Base-by-base conservation (phyloP, 352 stramenopile species). In the Phytopythium chamaehyphon region DNA sequence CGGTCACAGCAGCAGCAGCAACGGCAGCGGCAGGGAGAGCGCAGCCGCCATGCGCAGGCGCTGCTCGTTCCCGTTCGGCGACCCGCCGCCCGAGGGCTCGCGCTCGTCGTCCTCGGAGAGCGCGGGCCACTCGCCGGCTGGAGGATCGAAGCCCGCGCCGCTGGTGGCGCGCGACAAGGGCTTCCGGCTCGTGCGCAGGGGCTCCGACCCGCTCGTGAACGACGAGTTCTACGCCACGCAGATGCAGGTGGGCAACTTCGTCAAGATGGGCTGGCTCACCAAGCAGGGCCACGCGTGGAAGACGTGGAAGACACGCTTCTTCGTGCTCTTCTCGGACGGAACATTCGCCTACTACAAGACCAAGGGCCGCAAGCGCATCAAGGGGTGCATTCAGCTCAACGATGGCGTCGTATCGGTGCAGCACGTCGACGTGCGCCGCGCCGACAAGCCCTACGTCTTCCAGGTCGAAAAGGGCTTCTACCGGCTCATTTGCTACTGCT, bases 381-480 rank as follows among this genome's bases (percentile, higher is more conserved):
- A 93, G 43, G 85, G 85, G 16, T 88, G 80, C 36, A 77, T 95
- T 47, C 76, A 82, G 51, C 65, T 95, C 22, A 88, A 92, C 51
- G 85, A 95, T 42, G 85, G 85, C 24, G 80, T 95, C 18, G 76
- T 95, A 11, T 83, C 80, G 19, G 62, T 95, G 16, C 80, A 92
- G 53, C 78, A 91, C 49, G 73, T 90, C 23, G 85, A 95, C 47
- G 70, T 89, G 24, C 77, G 77, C 0, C 62, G 69, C 19, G 69
- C 76, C 4, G 67, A 62, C n/a, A 86, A 88, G 28, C 54, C 70
- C 18, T 91, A 95, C 60, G 79, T 83, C 22, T 88, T 95, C 39
- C 76, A 91, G 62, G 66, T 95, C 48, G 76, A 87, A 47, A 95
- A 95, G 48, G 85, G 85, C 0, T 95, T 88, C 58, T 95, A 95